Evolutionary conservation across 306 rosid genomes (phyloP).

Genomic region (Dryas octopetala): DNA sequence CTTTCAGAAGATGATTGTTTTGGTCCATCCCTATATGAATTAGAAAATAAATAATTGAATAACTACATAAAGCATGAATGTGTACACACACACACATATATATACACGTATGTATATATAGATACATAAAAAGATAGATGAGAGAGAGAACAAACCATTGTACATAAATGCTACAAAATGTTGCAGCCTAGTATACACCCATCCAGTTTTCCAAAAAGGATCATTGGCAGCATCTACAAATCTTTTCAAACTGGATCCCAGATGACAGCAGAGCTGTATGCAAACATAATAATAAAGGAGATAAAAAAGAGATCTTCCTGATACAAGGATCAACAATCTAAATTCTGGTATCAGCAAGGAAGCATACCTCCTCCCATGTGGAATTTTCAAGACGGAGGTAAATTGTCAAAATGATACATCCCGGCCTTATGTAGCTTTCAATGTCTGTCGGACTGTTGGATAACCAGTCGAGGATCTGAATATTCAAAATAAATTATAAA

Average conservation of each 20-base stretch:
- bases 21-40: neutral
- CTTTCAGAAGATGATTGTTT: neutral
- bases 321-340: slow-evolving; percentile 1
- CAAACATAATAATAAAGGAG: slow-evolving; percentile 16
- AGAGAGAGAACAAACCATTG: slow-evolving; percentile 58
- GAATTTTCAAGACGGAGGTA: slow-evolving; percentile 61
- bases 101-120: neutral
- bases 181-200: slow-evolving; percentile 72
- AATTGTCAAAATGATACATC: slow-evolving; percentile 75
- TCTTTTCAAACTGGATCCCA: slow-evolving; percentile 65
- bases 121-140: neutral
- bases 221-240: slow-evolving; percentile 57
- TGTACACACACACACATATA: neutral
- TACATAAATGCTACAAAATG: slow-evolving; percentile 70
- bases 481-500: slow-evolving; percentile 13
- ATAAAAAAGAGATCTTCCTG: neutral
- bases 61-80: neutral
- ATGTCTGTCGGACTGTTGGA: slow-evolving; percentile 80
- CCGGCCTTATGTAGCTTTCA: slow-evolving; percentile 89
- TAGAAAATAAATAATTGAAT: neutral
- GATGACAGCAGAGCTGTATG: slow-evolving; percentile 63
- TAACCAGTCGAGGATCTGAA: slow-evolving; percentile 75
- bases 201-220: slow-evolving; percentile 88
- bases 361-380: slow-evolving; percentile 77
- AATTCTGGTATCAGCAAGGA: neutral